Percentiles rank a stretch among this genome's conserved stretches.
Conservation (phyloP, 2,329 filamentous ascomycete species). For the Sclerotinia sclerotiorum region DNA sequence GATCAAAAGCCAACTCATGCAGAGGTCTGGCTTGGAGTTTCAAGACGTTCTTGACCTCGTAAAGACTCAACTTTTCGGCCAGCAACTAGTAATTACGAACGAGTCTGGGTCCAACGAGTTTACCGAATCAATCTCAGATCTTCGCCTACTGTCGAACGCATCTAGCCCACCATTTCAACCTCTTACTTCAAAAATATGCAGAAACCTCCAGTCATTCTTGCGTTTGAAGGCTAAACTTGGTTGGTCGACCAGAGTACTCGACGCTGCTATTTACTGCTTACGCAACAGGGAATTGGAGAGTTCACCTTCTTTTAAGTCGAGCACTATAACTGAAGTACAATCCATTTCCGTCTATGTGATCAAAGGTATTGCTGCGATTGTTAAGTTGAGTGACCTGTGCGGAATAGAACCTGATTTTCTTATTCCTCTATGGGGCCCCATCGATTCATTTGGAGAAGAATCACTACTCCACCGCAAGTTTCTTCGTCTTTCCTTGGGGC, state of each 20-base stretch:
- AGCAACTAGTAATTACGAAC: neutral
- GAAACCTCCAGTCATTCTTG: neutral
- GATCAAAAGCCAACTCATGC: neutral
- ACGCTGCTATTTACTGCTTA: neutral
- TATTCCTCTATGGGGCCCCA: neutral
- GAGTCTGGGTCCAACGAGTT: neutral
- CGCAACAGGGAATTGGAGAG: neutral
- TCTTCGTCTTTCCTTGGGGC: neutral
- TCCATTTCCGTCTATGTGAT: neutral
- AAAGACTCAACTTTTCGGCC: neutral
- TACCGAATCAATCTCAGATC: neutral
- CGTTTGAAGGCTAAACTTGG: neutral
- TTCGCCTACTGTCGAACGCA: neutral
- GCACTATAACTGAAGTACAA: neutral
- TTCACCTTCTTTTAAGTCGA: neutral
- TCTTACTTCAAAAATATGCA: neutral
- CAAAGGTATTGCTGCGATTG: neutral
- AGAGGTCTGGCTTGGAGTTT: neutral
- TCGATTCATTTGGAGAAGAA: neutral
- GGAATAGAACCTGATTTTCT: neutral
- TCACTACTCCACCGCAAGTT: neutral
- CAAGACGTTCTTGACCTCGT: slow-evolving; percentile 1
- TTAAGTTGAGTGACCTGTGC: neutral
- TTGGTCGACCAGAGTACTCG: neutral
- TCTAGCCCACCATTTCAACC: neutral